Base-by-base conservation (phyloP, 768 basidiomycete species). In the Crassisporium funariophilum region DNA sequence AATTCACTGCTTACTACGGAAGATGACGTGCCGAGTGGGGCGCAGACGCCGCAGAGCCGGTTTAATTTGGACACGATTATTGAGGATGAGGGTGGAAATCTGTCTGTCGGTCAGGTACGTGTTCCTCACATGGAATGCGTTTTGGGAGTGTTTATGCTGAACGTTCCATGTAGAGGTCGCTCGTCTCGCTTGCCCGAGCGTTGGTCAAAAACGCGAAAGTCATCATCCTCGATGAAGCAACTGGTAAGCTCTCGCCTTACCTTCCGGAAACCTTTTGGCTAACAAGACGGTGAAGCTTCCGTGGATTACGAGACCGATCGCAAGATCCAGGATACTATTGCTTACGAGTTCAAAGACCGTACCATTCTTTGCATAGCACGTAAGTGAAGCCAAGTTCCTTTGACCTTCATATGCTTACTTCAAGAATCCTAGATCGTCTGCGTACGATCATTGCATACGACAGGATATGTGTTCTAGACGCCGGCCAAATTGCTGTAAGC, bases 311-410 rank as follows among this genome's bases (percentile, higher is more conserved):
- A 90, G 66, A 95, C 91, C 0, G 94, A 97, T 69, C 72, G 83
- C 47, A 90, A 89, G 63, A 93, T 98, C 49, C 94, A 97, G 61
- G 79, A 88, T 52, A 95, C 94, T 4, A 95, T 98, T 52, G 78
- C 89, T 1, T 73, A 74, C 39, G 86, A 88, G 70, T 98, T 95
- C 71, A 70, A 76, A 35, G 85, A 92, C 63, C 83, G 85, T 53
- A 95, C 94, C 0, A 79, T 95, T 44, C 67, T 95, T 12, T 92
- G 88, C 65, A 94, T 95, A 50, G 89, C 89, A 50, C 91, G 86
- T 88, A 56, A 65, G 87, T 75, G 13, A 13, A 23, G 41, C 41
- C 41, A 21, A 11, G 11, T n/a, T 35, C 19, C 27, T 34, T 20
- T 34, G 23, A 8, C 11, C 5, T 20, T 16, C 19, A 17, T 19